Conservation (phyloP, 2,329 filamentous ascomycete genomes). For the Coniella vitis region DNA sequence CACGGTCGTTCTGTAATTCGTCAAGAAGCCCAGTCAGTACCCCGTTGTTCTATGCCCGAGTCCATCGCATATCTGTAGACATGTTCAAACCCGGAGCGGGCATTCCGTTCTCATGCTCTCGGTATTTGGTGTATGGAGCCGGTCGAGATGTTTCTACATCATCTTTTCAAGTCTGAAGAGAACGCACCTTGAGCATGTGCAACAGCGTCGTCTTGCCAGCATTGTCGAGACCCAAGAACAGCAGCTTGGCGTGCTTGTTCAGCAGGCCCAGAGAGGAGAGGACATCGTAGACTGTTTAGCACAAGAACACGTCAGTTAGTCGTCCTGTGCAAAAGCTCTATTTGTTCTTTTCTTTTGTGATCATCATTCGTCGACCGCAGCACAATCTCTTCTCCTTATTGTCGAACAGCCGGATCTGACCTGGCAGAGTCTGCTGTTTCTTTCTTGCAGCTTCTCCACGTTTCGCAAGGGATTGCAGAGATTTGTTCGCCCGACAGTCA, state of each 20-base stretch:
- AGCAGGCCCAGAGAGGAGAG: conserved; percentile 80
- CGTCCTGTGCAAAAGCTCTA: conserved; percentile 3
- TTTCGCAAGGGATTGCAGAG: no score
- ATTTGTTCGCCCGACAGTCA: no score
- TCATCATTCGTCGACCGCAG: no score
- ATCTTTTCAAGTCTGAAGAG: background rate
- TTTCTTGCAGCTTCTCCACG: no score
- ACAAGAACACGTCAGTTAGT: conserved; percentile 23
- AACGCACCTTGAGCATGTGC: conserved; percentile 86
- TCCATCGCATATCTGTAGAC: no score
- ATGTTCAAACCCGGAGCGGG: background rate
- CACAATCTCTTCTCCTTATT: no score
- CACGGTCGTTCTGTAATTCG: conserved; percentile 69
- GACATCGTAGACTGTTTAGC: conserved; percentile 72
- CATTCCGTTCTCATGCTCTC: no score
- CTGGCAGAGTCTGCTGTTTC: no score
- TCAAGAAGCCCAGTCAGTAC: conserved; percentile 7
- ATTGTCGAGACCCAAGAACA: conserved; percentile 90
- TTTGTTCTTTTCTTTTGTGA: background rate
- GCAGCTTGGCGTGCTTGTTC: conserved; percentile 93
- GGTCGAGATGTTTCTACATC: no score
- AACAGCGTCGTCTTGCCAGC: conserved; percentile 90
- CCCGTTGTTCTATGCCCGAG: conserved; percentile 1
- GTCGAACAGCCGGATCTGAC: no score
- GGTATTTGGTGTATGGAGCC: no score